These are phyloP conservation scores for Amauroascus verrucosus DNA, from an alignment of 2,329 filamentous ascomycete species.

Conservation along the genomic window DNA sequence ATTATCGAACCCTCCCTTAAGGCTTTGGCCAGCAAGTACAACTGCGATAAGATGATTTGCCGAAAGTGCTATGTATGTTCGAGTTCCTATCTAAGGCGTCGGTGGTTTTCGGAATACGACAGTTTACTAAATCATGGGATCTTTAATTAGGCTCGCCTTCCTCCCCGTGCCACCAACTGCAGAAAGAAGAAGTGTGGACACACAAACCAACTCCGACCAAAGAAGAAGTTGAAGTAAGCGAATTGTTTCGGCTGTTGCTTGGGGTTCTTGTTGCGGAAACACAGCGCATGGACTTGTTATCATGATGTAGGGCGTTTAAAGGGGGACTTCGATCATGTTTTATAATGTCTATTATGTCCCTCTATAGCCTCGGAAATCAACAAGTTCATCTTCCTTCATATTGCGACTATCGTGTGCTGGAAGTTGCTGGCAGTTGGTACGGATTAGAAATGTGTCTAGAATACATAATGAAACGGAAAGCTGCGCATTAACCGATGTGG, in stretches of 20 bases:
- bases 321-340: conserved; percentile 12
- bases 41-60: conserved; percentile 99
- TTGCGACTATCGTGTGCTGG: background rate
- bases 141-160: conserved; percentile 58
- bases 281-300: conserved; percentile 9
- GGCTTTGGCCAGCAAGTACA: conserved; percentile 75
- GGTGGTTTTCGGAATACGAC: background rate
- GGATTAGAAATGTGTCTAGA: background rate
- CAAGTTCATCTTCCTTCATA: conserved; percentile 8
- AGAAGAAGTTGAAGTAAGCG: conserved; percentile 97
- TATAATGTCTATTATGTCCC: conserved; percentile 13
- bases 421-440: background rate
- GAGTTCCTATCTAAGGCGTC: background rate
- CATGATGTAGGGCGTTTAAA: conserved; percentile 12
- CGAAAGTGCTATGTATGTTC: conserved; percentile 97
- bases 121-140: background rate
- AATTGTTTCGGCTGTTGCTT: conserved; percentile 9
- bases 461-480: background rate
- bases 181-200: conserved; percentile 99
- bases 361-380: conserved; percentile 11
- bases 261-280: conserved; percentile 10
- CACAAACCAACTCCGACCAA: conserved; percentile 99
- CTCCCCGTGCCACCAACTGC: conserved; percentile 99
- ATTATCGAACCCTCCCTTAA: conserved; percentile 49
- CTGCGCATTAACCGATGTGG: background rate